Percentiles rank a stretch among this genome's conserved stretches.
Conservation (phyloP, 2,329 filamentous ascomycete genomes). For the Diaporthe sp. region DNA sequence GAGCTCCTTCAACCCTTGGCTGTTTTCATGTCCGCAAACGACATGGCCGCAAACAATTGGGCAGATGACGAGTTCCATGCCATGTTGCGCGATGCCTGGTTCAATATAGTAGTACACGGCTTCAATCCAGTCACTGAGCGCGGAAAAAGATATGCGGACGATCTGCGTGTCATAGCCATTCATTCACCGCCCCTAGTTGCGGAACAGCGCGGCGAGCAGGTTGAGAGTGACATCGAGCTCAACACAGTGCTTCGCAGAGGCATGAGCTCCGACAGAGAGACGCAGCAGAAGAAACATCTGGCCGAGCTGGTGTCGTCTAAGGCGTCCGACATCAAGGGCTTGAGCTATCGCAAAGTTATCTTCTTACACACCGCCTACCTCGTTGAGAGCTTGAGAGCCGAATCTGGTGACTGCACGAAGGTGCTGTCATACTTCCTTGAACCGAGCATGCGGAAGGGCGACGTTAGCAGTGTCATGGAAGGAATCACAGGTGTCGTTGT, state of each 20-base stretch:
- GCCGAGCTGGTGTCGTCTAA: conserved; percentile 80
- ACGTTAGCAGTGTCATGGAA: conserved; percentile 76
- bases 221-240: conserved; percentile 96
- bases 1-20: conserved; percentile 92
- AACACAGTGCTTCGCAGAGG: conserved; percentile 93
- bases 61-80: conserved; percentile 78
- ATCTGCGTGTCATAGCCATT: conserved; percentile 86
- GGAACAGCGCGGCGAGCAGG: conserved; percentile 88
- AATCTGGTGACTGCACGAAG: conserved; percentile 90
- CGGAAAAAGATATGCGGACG: conserved; percentile 79
- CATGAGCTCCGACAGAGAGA: conserved; percentile 82
- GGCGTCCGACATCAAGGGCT: conserved; percentile 81
- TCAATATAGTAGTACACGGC: conserved; percentile 96
- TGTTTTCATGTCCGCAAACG: conserved; percentile 80
- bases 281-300: conserved; percentile 85
- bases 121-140: conserved; percentile 83
- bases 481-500: conserved; percentile 78
- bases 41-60: conserved; percentile 63
- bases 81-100: conserved; percentile 93
- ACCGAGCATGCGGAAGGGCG: conserved; percentile 79
- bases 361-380: conserved; percentile 93
- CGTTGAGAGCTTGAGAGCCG: conserved; percentile 89
- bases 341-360: conserved; percentile 92
- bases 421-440: conserved; percentile 95
- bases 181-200: conserved; percentile 90